Base-by-base conservation (phyloP, 2,329 filamentous ascomycete genomes). In the Sporothrix luriei region DNA sequence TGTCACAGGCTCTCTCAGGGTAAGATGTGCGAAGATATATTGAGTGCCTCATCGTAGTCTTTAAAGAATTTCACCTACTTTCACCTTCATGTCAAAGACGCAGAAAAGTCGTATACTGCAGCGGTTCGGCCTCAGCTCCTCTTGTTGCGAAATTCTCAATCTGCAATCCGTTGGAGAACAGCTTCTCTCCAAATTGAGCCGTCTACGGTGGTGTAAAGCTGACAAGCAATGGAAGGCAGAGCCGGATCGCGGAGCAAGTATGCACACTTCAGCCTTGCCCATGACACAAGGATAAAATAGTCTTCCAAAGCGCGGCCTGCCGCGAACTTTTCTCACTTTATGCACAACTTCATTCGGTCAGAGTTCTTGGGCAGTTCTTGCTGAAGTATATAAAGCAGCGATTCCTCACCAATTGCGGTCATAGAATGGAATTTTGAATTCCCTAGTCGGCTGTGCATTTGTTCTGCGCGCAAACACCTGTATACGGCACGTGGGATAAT, bases 1-100 rank as follows among this genome's bases (percentile, higher is more conserved):
- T 57, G 54, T 68, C 48, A 68, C 66, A 68, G 55, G 46, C 24
- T 29, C n/a, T 49, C 46, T 46, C 40, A 61, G 43, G 52, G 66
- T 48, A 43, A 26, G 24, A 33, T 51, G 46, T 16, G 46, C 46
- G 62, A 14, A 24, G 62, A 65, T 4, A 51, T 33, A 33, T 7
- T 33, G 33, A 33, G 33, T 33, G 33, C 33, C 33, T 33, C 33
- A 6, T 33, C 33, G 33, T 55, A n/a, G 43, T 61, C 33, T 61
- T 38, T 11, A 61, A 10, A 38, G 33, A 61, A 59, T 24, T 13
- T 4, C 38, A n/a, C 55, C 38, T 33, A 61, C 40, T 24, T 13
- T 4, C 38, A n/a, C 55, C 38, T 33, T 61, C 55, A 40, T 11
- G 2, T 43, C 38, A 24, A 24, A 0, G 13, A 16, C 38, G 38